Evolutionary conservation across 2,329 filamentous ascomycete species (phyloP), one percentile per base, ranked within the genome.

Genomic region (Cladosporium sp.): DNA sequence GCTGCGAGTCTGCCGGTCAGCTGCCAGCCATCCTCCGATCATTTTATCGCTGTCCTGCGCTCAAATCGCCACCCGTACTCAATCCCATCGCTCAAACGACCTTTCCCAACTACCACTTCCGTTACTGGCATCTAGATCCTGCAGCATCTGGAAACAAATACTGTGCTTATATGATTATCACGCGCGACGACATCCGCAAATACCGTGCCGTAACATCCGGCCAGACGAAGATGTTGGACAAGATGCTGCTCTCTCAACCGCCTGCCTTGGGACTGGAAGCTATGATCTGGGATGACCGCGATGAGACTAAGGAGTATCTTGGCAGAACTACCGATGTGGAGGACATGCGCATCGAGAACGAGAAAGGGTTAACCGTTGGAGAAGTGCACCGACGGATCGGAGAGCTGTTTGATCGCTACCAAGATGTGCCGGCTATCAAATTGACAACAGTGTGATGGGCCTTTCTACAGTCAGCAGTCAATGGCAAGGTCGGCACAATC

Each of bases 191-290:
- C 22, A 12, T 60, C 5, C 57, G 59, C 17, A 35, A 47, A 9
- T 25, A 62, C 7, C 48, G 57, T 22, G 54, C 58, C 24, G 13
- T 17, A 12, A 47, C n/a, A 13, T 54, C 35, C 20, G 52, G 42
- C 19, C 59, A 57, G 40, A 59, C 58, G 9, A 50, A 49, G 22
- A 53, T 53, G n/a, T 34, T 67, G 28, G 58, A 61, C 2, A 40
- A 48, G 8, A 67, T 67, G 65, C 60, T 60, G 15, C 56, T 67
- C 12, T 62, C 63, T 24, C 62, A 66, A 36, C 65, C 65, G 17
- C 61, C 65, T n/a, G 60, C 58, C 22, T 52, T 48, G 19, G 44
- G 40, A 4, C 42, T 66, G 40, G 60, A 66, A 10, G 58, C 60
- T 4, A 49, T 48, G 58, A 61, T 66, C 22, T 64, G 60, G 59